phyloP scores from a whole-genome alignment of 148 eudicot genomes.

The Amaranthus hypochondriacus region DNA sequence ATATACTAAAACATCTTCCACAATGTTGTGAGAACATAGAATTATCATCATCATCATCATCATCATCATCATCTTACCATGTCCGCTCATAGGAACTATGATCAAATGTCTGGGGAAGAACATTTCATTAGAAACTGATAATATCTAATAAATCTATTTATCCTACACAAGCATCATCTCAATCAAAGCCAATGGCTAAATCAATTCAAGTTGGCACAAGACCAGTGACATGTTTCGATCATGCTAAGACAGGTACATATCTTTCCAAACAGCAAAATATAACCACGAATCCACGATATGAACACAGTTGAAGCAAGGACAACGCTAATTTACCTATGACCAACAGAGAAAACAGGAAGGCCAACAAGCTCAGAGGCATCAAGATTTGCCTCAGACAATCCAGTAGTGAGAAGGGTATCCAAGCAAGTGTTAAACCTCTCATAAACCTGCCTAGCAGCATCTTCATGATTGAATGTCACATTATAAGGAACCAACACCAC shows the following conservation, averaged over 20 bases:
- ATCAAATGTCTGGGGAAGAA: too few relatives aligned
- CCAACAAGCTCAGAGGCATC: conserved; percentile 48
- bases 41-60: too few relatives aligned
- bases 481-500: conserved; percentile 86
- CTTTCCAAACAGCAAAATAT: background rate
- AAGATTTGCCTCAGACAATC: conserved; percentile 54
- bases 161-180: background rate
- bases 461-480: conserved; percentile 91
- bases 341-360: conserved; percentile 90
- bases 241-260: background rate
- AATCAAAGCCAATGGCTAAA: background rate
- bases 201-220: background rate
- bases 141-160: background rate
- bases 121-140: background rate
- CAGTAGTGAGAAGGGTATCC: conserved; percentile 50
- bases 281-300: background rate
- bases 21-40: background rate
- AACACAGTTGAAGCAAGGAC: background rate
- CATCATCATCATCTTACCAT: too few relatives aligned
- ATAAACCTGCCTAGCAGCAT: conserved; percentile 65
- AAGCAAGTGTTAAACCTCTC: conserved; percentile 69
- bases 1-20: background rate
- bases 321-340: conserved; percentile 68
- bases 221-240: background rate
- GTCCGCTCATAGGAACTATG: too few relatives aligned